Conservation (phyloP, 441 rosid species). For the Gossypium laxum region DNA sequence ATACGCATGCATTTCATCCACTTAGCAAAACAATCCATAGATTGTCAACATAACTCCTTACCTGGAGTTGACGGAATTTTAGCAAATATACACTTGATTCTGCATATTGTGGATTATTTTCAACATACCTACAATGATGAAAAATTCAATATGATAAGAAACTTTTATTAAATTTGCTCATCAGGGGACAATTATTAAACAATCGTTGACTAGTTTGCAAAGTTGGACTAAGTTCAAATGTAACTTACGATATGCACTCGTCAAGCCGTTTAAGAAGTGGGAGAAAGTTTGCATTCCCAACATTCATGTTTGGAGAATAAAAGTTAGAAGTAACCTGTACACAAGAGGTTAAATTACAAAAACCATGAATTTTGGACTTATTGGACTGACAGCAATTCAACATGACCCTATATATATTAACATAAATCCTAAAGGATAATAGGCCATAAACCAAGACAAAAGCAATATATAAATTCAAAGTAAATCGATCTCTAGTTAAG, state of each 20-base stretch:
- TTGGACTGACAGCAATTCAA: neutral
- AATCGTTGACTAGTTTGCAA: neutral
- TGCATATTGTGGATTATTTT: constrained; percentile 82
- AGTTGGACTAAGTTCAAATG: neutral
- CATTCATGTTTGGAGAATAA: constrained; percentile 76
- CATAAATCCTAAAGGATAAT: neutral
- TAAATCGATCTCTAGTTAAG: constrained; percentile 22
- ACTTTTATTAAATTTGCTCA: neutral
- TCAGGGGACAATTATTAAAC: neutral
- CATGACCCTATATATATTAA: neutral
- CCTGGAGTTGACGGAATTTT: constrained; percentile 97
- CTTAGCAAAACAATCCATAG: neutral
- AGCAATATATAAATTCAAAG: constrained; percentile 9
- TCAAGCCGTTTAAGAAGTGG: constrained; percentile 84
- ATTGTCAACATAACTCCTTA: constrained; percentile 19
- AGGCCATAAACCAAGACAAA: neutral
- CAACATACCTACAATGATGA: constrained; percentile 53
- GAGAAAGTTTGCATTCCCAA: constrained; percentile 70
- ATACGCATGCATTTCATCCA: neutral
- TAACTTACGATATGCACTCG: constrained; percentile 81
- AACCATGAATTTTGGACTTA: constrained; percentile 7
- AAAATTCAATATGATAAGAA: neutral
- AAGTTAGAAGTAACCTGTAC: constrained; percentile 77
- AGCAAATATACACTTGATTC: constrained; percentile 88
- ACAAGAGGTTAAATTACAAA: constrained; percentile 13